phyloP scores from a whole-genome alignment of 2,329 filamentous ascomycete genomes.

The Tolypocladium tundrense region DNA sequence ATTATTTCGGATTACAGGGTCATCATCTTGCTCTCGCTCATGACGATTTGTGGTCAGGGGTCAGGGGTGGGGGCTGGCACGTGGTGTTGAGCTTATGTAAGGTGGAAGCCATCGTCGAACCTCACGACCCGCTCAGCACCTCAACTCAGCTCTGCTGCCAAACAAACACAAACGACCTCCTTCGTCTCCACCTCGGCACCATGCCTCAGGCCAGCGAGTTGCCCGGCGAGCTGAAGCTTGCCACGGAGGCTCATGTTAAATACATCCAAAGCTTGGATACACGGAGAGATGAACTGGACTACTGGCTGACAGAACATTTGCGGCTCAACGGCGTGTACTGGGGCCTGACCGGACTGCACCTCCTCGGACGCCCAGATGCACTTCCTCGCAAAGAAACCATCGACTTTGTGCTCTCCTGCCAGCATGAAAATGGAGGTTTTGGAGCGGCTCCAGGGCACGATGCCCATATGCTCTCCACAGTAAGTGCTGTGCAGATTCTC shows the following conservation, averaged over 20 bases:
- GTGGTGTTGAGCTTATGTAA: background rate
- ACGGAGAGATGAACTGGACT: conserved; percentile 88
- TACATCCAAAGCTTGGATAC: conserved; percentile 92
- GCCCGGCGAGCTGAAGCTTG: conserved; percentile 33
- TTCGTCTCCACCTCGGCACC: conserved; percentile 4
- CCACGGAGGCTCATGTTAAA: conserved; percentile 60
- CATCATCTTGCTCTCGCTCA: too few relatives aligned
- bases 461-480: conserved; percentile 90
- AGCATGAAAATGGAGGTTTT: conserved; percentile 82
- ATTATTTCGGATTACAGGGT: too few relatives aligned
- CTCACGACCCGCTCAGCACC: background rate
- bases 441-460: conserved; percentile 91
- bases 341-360: conserved; percentile 81
- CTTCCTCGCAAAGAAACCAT: conserved; percentile 74
- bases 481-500: conserved; percentile 89
- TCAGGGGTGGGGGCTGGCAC: background rate
- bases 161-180: background rate
- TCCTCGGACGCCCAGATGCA: conserved; percentile 71
- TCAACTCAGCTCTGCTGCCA: background rate
- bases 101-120: background rate
- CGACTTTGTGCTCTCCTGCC: conserved; percentile 90
- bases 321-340: conserved; percentile 94
- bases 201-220: conserved; percentile 16
- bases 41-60: too few relatives aligned
- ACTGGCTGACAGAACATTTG: conserved; percentile 95